Base-by-base conservation (phyloP, 176 grass and related monocot genomes). In the Zoysia japonica region DNA sequence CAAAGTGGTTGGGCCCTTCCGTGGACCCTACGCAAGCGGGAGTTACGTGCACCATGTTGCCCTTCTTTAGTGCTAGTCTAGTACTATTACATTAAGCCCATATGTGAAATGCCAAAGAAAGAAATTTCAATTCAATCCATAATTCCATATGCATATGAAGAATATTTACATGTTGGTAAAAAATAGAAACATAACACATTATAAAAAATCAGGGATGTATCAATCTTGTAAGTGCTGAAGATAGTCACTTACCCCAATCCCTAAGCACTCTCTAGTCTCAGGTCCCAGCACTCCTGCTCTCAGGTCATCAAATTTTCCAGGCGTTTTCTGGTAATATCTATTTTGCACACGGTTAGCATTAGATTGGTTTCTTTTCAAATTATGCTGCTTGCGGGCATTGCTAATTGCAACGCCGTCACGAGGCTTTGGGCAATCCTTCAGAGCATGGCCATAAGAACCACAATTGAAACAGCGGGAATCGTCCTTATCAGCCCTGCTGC, bases 381-480 rank as follows among this genome's bases (percentile, higher is more conserved):
- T 91, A 38, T 99, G 90, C 67, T 89, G 86, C 72, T 91, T 95
- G 54, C 92, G 86, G 1, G 96, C 96, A 77, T 89, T 99, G 83
- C 74, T 88, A 61, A 99, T 95, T 81, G 96, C 88, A 57, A 80
- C 81, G 78, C 93, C 84, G 77, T 99, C 90, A 73, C 96, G 92
- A 78, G 92, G 96, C 57, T 91, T 93, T 64, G 90, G 75, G 85
- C 96, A 99, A 17, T 99, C 92, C 88, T 91, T 95, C 63, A 95
- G 61, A 13, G 90, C 75, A 86, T 99, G 96, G 77, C 90, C 89
- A 67, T 99, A 99, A 28, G 96, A 99, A 42, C 96, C 88, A 76
- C 96, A 99, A 77, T 95, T 99, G 88, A 99, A 99, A 87, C 96
- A 99, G 14, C 92, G 92, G 7, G 96, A 90, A 87, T 90, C 88